Base-by-base conservation (phyloP, 1,284 basidiomycete species). In the Ganoderma leucocontextum region DNA sequence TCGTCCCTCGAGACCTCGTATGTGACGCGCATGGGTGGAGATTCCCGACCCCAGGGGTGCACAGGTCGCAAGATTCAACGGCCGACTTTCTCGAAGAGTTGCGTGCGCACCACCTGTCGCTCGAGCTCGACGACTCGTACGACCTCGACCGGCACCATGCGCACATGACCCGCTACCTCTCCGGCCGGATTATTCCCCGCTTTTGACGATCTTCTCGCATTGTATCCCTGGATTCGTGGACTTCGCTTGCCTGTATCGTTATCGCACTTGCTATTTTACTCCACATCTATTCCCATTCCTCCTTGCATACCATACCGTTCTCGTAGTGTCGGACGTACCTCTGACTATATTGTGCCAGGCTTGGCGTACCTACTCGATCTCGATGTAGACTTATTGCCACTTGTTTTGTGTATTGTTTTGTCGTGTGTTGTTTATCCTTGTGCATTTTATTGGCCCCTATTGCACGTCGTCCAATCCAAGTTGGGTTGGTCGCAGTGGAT, bases 121-220 rank as follows among this genome's bases (percentile, higher is more conserved):
- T 72, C 6, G 42, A 41, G 0, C 41, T 68, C 15, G 66, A 72
- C 58, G 65, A 70, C 35, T 68, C 68, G 13, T 72, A 60, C 67
- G 61, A 69, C 44, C 66, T 70, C 4, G 52, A 63, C 9, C 39
- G 47, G n/a, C 66, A 72, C 8, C 47, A 63, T 8, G 60, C 62
- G 4, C 10, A 29, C 8, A 44, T 69, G 52, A n/a, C 2, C 12
- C 8, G 9, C 1, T 29, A 33, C 5, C 60, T 62, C 9, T 58
- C 35, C 35, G 41, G 52, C 25, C 22, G 49, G 10, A 12, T 29
- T 29, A 13, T 52, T 7, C 52, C 13, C 17, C 25, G 13, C 13
- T 33, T 55, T 35, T 55, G 52, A 55, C 13, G 52, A 19, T 12
- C 4, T 35, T 19, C 6, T 17, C 52, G n/a, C 19, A 19, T 22